phyloP scores from a whole-genome alignment of 2,329 filamentous ascomycete species.

The Colletotrichum higginsianum region DNA sequence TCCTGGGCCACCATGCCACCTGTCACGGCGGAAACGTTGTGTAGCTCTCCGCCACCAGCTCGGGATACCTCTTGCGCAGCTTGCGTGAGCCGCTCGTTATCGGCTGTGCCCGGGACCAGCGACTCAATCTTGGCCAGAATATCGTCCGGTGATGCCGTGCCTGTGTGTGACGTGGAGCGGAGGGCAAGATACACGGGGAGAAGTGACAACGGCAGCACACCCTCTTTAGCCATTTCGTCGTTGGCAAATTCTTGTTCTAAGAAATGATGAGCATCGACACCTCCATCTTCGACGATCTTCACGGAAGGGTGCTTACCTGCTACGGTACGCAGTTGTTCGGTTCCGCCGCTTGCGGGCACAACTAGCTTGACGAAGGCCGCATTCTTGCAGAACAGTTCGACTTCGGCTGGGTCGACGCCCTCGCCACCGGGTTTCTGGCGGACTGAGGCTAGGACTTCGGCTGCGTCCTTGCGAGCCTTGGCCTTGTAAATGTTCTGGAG shows the following conservation, averaged over 20 bases:
- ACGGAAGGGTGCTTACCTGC: slow-evolving; percentile 63
- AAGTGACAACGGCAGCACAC: slow-evolving; percentile 70
- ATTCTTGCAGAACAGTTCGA: slow-evolving; percentile 96
- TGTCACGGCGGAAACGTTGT: slow-evolving; percentile 89
- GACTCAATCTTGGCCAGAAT: slow-evolving; percentile 65
- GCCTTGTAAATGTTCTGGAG: slow-evolving; percentile 94
- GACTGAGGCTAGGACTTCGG: slow-evolving; percentile 79
- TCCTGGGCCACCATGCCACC: slow-evolving; percentile 98
- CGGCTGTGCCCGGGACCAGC: slow-evolving; percentile 62
- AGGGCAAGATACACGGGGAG: slow-evolving; percentile 80
- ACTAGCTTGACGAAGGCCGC: slow-evolving; percentile 94
- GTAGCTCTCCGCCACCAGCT: slow-evolving; percentile 86
- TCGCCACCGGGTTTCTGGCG: slow-evolving; percentile 65
- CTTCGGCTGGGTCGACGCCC: slow-evolving; percentile 77
- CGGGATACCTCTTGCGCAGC: slow-evolving; percentile 79
- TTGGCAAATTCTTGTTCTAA: slow-evolving; percentile 69
- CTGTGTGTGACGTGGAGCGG: slow-evolving; percentile 64
- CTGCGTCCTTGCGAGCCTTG: slow-evolving; percentile 84
- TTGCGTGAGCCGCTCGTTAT: slow-evolving; percentile 65
- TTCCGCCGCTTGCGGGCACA: slow-evolving; percentile 64
- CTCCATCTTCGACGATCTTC: neutral
- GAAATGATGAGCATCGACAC: slow-evolving; percentile 22
- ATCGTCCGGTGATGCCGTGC: slow-evolving; percentile 63
- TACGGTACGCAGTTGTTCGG: slow-evolving; percentile 65
- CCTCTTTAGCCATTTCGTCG: slow-evolving; percentile 66